These are phyloP conservation scores for Dacryopinax spathularia DNA, from an alignment of 768 basidiomycete species.

Conservation along the genomic window DNA sequence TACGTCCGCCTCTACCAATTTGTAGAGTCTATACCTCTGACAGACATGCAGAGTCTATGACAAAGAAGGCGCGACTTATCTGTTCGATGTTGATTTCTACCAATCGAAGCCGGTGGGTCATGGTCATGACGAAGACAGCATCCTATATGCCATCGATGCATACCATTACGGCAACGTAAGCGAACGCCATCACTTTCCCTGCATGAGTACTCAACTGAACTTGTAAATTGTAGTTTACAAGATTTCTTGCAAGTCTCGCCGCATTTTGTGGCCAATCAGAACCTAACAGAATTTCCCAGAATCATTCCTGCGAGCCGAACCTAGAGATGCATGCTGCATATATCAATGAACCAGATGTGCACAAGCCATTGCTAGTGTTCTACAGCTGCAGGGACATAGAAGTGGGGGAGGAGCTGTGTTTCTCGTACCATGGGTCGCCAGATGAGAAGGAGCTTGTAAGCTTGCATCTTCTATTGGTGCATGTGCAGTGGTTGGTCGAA, in stretches of 20 bases:
- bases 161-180: constrained; percentile 77
- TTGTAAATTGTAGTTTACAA: constrained; percentile 52
- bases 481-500: neutral
- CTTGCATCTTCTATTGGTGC: neutral
- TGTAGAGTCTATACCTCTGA: neutral
- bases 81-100: constrained; percentile 72
- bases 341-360: constrained; percentile 58
- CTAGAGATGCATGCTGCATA: constrained; percentile 56
- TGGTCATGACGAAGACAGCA: constrained; percentile 10
- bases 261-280: neutral
- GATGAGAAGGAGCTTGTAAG: constrained; percentile 26
- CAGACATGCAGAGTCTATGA: constrained; percentile 46
- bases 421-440: constrained; percentile 48
- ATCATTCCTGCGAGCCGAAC: constrained; percentile 87
- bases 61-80: constrained; percentile 56
- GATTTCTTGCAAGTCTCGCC: constrained; percentile 51
- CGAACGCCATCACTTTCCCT: constrained; percentile 10
- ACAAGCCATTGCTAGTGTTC: constrained; percentile 52
- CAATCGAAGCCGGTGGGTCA: constrained; percentile 32
- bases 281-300: constrained; percentile 32
- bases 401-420: constrained; percentile 56
- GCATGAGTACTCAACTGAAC: neutral
- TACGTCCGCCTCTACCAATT: constrained; percentile 26
- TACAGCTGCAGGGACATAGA: constrained; percentile 54
- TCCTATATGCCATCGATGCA: constrained; percentile 59